Evolutionary conservation across 2,329 filamentous ascomycete species (phyloP), one percentile per base, ranked within the genome.

Genomic region (Didymella keratinophila): DNA sequence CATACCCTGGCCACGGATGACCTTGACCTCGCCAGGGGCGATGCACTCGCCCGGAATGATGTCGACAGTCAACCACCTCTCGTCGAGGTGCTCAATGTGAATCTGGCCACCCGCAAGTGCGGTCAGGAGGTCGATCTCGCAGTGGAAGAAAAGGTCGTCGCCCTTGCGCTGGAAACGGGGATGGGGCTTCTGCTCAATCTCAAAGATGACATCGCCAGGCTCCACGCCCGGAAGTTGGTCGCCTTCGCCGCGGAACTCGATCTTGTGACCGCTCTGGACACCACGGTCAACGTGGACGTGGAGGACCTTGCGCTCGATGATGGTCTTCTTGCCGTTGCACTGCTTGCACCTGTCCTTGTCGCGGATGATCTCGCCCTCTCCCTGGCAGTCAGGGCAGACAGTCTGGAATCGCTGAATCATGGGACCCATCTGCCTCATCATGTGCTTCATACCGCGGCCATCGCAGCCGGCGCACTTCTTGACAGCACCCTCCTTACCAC

Each of bases 351-450:
- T 90, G 78, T 99, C 95, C 84, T 96, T 96, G 68, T 98, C 94
- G 76, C 92, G 92, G 78, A 99, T 94, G 66, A 90, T 93, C 83
- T 99, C 95, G 61, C 95, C 94, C 80, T 99, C 95, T 64, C 96
- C 96, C 71, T 95, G 94, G 78, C 95, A 99, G 81, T 99, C 96
- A 27, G 93, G 91, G 86, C 95, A 99, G 71, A 97, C 93, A 28
- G 94, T 98, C 85, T 99, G 95, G 88, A 99, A 99, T 58, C 95
- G 92, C 83, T 99, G 96, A 71, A 99, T 98, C 95, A 99, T 99
- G 60, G 95, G 95, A 50, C 95, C 95, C 93, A 99, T 98, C 82
- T 99, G 95, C 77, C 96, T 91, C 95, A 99, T 97, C 94, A 99
- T 98, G 39, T 92, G 97, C 90, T 98, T 98, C 91, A 97, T 97